Base-by-base conservation (phyloP, 768 basidiomycete genomes). In the Boletus fagicola region DNA sequence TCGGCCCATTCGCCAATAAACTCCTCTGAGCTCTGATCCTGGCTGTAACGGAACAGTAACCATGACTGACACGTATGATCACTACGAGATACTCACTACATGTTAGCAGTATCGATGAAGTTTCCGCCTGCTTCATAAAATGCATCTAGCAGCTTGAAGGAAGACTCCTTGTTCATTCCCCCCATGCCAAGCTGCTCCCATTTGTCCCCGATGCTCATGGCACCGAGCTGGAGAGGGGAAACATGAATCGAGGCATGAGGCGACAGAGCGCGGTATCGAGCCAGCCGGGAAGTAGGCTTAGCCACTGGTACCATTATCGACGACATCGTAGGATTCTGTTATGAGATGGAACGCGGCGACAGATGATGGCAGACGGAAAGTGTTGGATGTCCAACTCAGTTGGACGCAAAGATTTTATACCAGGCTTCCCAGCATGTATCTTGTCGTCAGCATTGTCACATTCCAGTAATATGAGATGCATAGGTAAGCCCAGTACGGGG, bases 1-100 rank as follows among this genome's bases (percentile, higher is more conserved):
- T 76, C 72, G 50, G 75, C 74, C 80, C 80, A 82, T 60, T 81
- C 78, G 1, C 80, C 80, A 20, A 82, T 74, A 56, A 78, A 77
- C 56, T 68, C 64, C 61, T 81, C 80, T 0, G 71, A 74, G 28
- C 71, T 67, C 46, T 74, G 78, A 51, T 77, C 68, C 60, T 78
- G 75, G 47, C 75, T 75, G 39, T 7, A 49, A 40, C 18, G 31
- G 16, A 11, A 43, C 20, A 3, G 3, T 45, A 31, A 56, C 5
- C 5, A 45, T 38, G 43, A 36, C 18, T n/a, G 42, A 38, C 35
- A 31, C 4, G 10, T 0, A 9, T 0, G 1, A 22, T 16, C 16
- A 3, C 18, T 13, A 3, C 10, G 28, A 42, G 50, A 55, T 33
- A 24, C 75, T 59, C 44, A 77, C 76, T 81, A 81, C 61, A 63